Evolutionary conservation across 768 basidiomycete species (phyloP), one percentile per base, ranked within the genome.

Genomic region (Guyanaporus albipodus): DNA sequence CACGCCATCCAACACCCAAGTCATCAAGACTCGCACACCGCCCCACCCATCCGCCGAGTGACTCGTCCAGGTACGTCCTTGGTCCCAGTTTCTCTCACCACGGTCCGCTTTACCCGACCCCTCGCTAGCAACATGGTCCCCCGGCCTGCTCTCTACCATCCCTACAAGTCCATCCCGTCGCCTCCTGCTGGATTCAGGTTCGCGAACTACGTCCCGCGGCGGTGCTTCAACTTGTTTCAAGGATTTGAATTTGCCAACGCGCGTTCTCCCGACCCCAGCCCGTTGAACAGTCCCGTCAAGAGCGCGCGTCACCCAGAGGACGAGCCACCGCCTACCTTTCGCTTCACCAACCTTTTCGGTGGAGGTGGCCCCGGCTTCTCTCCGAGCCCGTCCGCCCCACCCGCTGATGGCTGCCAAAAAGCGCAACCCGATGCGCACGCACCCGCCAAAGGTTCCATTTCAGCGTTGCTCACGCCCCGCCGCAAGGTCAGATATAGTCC

Each of bases 101-200:
- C 26, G 21, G 9, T 19, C 15, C 6, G 15, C 23, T 36, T 28
- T 15, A 5, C 23, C 14, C 22, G 29, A 41, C 22, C 24, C 9
- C 32, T 18, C 45, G 37, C 27, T 23, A 14, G 36, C 48, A n/a
- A 38, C 28, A 61, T 67, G 65, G 61, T 55, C 26, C 40, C 42
- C 12, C 53, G 50, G 9, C 52, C 48, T 19, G 26, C 32, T 4
- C 19, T 24, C 15, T 41, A 56, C 31, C 46, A 57, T 24, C 60
- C 58, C 12, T 50, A 50, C 37, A 61, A 50, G 26, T 15, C 55
- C 32, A n/a, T 29, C 9, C 50, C 43, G 18, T 23, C 26, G 15
- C 29, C 57, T n/a, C 54, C 63, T 62, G 56, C 66, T 53, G 61
- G 64, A 11, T 21, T 58, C 61, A 64, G 61, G 58, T 28, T 60